Evolutionary conservation across 2,329 filamentous ascomycete genomes (phyloP), one percentile per base, ranked within the genome.

Genomic region (Aspergillus aculeatinus): DNA sequence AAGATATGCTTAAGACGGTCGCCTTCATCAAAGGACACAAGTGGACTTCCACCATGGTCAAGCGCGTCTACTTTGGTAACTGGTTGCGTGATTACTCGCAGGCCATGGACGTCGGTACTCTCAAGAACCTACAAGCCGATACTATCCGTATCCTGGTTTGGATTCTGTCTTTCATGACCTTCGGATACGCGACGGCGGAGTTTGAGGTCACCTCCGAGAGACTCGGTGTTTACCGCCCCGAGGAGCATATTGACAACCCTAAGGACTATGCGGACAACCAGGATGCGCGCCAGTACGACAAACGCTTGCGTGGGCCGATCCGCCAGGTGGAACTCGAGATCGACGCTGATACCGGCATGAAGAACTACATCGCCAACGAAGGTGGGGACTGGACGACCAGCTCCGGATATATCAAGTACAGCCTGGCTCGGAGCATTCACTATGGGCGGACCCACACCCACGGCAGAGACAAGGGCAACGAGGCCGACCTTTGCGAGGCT

Each of bases 341-440:
- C 59, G 91, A 95, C 69, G 79, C 79, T 35, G 79, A 84, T 5
- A 95, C 91, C 1, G 93, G 93, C n/a, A 96, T 99, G 94, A 99
- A 98, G 78, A 98, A 98, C 74, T 99, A 99, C 76, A 98, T 99
- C 67, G 88, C 94, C 61, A 98, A 97, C 70, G 94, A 98, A 74
- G 81, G 79, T 14, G 91, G 92, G 4, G 84, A 86, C 47, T 97
- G 93, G 90, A 91, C 93, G 1, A 99, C 95, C 21, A 96, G 92
- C 64, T 81, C 90, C 7, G 93, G 90, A 44, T 97, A 94, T 70
- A 83, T 96, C 61, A 87, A 88, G 67, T 91, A 86, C 76, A 92
- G 89, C 68, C 75, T 95, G 63, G 82, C 83, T 14, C 85, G 90
- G 61, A 86, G 88, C 72, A 90, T 94, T 63, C 90, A 94, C 76